Percentiles rank a stretch among this genome's conserved stretches.
Evolutionary conservation across 2,329 filamentous ascomycete genomes (phyloP).

Genomic region (Ascochyta koolunga): DNA sequence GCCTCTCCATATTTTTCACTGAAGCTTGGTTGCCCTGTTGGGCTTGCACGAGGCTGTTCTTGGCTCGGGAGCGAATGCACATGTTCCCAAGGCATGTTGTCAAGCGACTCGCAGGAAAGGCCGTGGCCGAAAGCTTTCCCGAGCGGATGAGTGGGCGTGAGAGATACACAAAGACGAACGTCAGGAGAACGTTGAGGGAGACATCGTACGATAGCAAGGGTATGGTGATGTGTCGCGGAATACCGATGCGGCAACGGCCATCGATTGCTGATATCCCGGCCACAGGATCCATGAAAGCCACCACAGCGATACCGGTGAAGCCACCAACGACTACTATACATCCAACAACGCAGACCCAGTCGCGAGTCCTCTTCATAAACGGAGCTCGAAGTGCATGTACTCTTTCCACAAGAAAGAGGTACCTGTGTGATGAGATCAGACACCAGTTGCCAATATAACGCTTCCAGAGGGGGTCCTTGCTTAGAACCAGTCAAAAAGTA

Average conservation of each 20-base stretch:
- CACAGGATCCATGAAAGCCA: constrained; percentile 41
- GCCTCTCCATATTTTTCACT: constrained; percentile 29
- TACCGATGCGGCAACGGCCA: constrained; percentile 48
- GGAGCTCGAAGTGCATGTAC: constrained; percentile 47
- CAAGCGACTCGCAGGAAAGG: constrained; percentile 21
- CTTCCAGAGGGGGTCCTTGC: neutral
- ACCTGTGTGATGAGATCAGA: constrained; percentile 25
- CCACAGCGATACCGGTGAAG: constrained; percentile 37
- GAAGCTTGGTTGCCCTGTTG: constrained; percentile 24
- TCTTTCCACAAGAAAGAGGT: constrained; percentile 52
- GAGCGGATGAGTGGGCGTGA: constrained; percentile 40
- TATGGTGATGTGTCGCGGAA: constrained; percentile 45
- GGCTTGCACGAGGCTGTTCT: constrained; percentile 1
- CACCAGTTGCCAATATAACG: neutral
- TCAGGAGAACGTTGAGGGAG: constrained; percentile 49
- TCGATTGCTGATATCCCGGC: constrained; percentile 37
- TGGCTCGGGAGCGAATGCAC: constrained; percentile 4
- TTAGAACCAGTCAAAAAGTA: too few species aligned
- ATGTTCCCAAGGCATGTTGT: constrained; percentile 22
- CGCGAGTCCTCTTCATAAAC: constrained; percentile 36
- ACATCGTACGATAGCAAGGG: constrained; percentile 49
- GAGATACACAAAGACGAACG: constrained; percentile 47
- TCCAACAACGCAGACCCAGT: constrained; percentile 45
- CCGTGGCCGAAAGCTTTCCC: neutral
- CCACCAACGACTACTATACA: constrained; percentile 33